Percentiles rank a stretch among this genome's conserved stretches.
Evolutionary conservation across 352 stramenopile species (phyloP).

Genomic region (Globisporangium emineosum): DNA sequence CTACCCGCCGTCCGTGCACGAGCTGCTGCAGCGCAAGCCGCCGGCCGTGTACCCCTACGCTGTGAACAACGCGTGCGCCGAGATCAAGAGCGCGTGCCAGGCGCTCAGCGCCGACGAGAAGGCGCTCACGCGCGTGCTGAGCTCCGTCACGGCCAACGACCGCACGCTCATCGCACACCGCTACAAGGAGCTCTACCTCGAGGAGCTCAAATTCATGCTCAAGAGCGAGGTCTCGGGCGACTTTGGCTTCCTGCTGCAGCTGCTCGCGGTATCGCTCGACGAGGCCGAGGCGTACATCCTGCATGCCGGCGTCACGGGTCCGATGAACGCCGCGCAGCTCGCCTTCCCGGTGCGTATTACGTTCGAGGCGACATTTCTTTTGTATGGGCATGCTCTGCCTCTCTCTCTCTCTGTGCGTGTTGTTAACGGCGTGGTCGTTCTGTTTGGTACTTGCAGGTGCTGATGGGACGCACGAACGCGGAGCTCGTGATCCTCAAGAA

Average conservation of each 20-base stretch:
- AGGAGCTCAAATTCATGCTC: conserved; percentile 23
- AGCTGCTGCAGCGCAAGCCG: conserved; percentile 13
- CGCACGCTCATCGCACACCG: conserved; percentile 24
- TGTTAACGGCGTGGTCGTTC: too few relatives aligned
- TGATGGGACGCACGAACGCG: conserved; percentile 32
- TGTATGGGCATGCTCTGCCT: too few relatives aligned
- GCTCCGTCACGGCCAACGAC: conserved; percentile 20
- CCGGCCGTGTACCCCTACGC: conserved; percentile 13
- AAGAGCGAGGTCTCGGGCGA: conserved; percentile 25
- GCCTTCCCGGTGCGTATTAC: conserved; percentile 19
- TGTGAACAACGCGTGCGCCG: conserved; percentile 26
- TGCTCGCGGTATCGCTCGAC: conserved; percentile 22
- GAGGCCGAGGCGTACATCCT: conserved; percentile 30
- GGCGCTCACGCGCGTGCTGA: conserved; percentile 20
- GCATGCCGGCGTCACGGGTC: conserved; percentile 24
- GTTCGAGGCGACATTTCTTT: too few relatives aligned
- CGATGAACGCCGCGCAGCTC: conserved; percentile 22
- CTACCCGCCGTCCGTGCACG: conserved; percentile 26
- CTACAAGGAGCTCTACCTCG: conserved; percentile 29
- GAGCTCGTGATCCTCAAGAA: conserved; percentile 47
- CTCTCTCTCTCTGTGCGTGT: background rate
- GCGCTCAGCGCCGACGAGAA: conserved; percentile 25
- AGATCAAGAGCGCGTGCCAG: conserved; percentile 27
- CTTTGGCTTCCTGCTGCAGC: conserved; percentile 27
- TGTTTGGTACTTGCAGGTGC: too few relatives aligned